Percentiles rank a stretch among this genome's conserved stretches.
Evolutionary conservation across 2,329 filamentous ascomycete genomes (phyloP).

Genomic region (Alternaria triticina): DNA sequence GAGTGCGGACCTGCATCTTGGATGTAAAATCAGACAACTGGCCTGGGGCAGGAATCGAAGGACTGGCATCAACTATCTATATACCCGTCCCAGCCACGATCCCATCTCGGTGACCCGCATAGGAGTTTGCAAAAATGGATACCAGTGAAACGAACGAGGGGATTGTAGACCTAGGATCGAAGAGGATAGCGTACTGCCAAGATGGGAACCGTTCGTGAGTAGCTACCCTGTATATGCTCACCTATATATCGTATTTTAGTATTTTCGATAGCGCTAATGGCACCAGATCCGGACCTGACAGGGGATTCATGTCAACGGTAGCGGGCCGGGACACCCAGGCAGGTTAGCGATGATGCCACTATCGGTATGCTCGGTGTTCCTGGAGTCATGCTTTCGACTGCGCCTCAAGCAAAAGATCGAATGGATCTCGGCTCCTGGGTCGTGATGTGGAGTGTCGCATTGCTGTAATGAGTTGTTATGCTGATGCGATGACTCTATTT

Average conservation of each 20-base stretch:
- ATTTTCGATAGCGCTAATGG: conserved; percentile 4
- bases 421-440: neutral
- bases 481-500: neutral
- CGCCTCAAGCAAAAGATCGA: conserved; percentile 3
- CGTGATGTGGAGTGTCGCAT: neutral
- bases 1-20: conserved; percentile 22
- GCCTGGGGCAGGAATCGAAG: neutral
- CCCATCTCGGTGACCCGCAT: conserved; percentile 20
- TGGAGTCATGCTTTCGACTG: conserved; percentile 12
- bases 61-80: conserved; percentile 1
- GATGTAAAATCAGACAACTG: conserved; percentile 8
- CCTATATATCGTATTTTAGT: conserved; percentile 4
- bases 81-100: conserved; percentile 4
- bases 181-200: neutral
- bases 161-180: neutral
- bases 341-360: conserved; percentile 7
- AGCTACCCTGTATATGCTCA: neutral
- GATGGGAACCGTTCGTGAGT: conserved; percentile 8
- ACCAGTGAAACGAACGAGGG: conserved; percentile 3
- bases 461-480: neutral
- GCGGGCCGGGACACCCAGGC: conserved; percentile 6
- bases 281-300: neutral
- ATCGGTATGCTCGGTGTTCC: conserved; percentile 1
- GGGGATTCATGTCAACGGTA: conserved; percentile 5
- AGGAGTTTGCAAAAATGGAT: neutral